Base-by-base conservation (phyloP, 108 stramenopile species). In the Pseudonitzschia pungens region DNA sequence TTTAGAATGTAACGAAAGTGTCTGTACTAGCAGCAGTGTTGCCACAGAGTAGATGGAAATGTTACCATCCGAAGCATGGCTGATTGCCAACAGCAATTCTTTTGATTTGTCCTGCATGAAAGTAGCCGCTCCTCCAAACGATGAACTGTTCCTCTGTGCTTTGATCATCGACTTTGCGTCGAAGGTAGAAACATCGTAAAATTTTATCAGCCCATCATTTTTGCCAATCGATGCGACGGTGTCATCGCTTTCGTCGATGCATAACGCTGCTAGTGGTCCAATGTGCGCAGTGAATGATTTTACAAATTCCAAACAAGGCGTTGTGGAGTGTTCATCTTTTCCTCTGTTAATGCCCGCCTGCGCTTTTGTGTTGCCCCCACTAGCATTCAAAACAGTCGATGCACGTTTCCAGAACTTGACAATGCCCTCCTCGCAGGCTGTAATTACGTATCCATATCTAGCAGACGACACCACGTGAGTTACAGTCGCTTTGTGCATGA, bases 391-490 rank as follows among this genome's bases (percentile, higher is more conserved):
- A 29, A 80, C 62, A 11, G 86, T 45, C 7, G 72, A 69, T n/a
- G 83, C 83, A 51, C 97, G 95, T 75, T 97, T 97, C 99, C 99
- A 99, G 77, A 99, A 98, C 77, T 99, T 99, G 58, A 99, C 93
- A 36, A 97, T 83, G 0, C 98, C 99, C 77, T 99, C 98, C 16
- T 74, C 65, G 53, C 59, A 86, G 0, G 83, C 97, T 4, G 98
- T 98, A 11, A 98, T 60, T 18, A 99, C 85, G 65, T 96, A 97
- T 44, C 94, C 97, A 70, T 95, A 92, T 58, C 87, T 75, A 31
- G 74, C 45, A 15, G 91, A 84, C 6, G 88, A 69, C 15, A 84
- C 76, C 28, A 81, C 81, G 64, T 93, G 95, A 18, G 93, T 96
- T 15, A 98, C 93, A 21, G 86, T 79, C 18, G 82, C 81, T 16